Conservation (phyloP, 176 grass and related monocot genomes). For the Dendrocalamus sinicus region DNA sequence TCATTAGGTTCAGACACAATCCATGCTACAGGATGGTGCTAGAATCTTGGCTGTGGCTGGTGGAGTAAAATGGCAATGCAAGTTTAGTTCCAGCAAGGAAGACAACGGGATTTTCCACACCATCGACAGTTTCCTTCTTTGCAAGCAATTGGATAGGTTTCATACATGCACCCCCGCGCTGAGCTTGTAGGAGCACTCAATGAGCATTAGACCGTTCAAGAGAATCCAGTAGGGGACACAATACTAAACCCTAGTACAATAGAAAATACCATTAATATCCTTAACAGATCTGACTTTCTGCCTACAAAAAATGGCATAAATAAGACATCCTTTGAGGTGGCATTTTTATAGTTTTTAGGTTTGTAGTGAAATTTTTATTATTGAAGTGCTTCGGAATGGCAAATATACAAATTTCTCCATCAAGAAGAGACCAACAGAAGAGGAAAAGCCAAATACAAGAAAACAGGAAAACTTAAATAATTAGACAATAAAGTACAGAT, state of each 20-base stretch:
- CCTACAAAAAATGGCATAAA: background rate
- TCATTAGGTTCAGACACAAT: background rate
- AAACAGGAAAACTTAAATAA: constrained; percentile 7
- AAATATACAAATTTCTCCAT: constrained; percentile 26
- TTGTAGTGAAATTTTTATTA: background rate
- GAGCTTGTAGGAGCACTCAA: constrained; percentile 8
- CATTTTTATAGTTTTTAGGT: background rate
- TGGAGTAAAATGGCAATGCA: background rate
- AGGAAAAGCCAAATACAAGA: background rate
- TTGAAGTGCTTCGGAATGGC: background rate
- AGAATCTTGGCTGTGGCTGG: background rate
- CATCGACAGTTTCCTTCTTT: background rate
- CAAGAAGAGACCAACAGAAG: background rate
- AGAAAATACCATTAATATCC: no score
- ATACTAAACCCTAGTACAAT: no score
- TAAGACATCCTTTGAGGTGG: background rate
- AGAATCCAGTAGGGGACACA: background rate
- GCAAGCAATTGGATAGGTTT: background rate
- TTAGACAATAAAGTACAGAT: background rate
- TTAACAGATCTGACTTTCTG: background rate
- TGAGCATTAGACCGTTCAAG: background rate
- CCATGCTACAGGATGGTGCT: background rate
- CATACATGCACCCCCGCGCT: background rate
- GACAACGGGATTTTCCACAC: background rate
- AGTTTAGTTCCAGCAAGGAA: background rate